Conservation (phyloP, 306 rosid genomes). For the Inga oerstediana region DNA sequence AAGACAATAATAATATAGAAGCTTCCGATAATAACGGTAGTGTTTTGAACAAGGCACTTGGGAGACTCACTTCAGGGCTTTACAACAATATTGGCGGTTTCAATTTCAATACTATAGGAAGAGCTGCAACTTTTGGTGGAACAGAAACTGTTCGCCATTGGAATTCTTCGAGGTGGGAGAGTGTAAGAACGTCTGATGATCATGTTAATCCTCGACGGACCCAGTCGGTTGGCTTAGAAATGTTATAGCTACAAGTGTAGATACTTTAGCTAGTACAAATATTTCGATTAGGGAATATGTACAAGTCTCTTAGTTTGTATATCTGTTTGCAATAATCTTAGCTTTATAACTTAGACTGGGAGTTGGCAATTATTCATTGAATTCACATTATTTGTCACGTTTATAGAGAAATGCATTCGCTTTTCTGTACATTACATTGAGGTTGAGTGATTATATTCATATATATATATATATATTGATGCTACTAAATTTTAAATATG, state of each 20-base stretch:
- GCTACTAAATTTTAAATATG: no score
- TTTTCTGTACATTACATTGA: no score
- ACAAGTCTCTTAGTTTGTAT: neutral
- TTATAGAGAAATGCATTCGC: neutral
- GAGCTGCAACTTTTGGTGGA: conserved; percentile 37
- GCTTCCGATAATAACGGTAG: neutral
- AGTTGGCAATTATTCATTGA: neutral
- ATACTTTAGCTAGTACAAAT: neutral
- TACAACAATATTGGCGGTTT: conserved; percentile 10
- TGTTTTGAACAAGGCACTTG: conserved; percentile 19
- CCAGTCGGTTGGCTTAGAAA: conserved; percentile 31
- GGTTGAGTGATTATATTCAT: no score
- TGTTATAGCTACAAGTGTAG: neutral
- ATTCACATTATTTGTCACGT: neutral
- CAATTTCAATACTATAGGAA: conserved; percentile 13
- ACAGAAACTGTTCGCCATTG: conserved; percentile 5
- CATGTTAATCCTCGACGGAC: conserved; percentile 18
- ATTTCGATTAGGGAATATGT: neutral
- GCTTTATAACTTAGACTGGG: neutral
- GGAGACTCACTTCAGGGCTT: neutral
- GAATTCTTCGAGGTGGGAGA: conserved; percentile 38
- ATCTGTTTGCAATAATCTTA: neutral
- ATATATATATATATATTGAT: no score
- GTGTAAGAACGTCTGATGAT: conserved; percentile 28
- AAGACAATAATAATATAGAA: neutral